These are phyloP conservation scores for Aegilops longissima DNA, from an alignment of 176 grass and related monocot species.

Conservation along the genomic window DNA sequence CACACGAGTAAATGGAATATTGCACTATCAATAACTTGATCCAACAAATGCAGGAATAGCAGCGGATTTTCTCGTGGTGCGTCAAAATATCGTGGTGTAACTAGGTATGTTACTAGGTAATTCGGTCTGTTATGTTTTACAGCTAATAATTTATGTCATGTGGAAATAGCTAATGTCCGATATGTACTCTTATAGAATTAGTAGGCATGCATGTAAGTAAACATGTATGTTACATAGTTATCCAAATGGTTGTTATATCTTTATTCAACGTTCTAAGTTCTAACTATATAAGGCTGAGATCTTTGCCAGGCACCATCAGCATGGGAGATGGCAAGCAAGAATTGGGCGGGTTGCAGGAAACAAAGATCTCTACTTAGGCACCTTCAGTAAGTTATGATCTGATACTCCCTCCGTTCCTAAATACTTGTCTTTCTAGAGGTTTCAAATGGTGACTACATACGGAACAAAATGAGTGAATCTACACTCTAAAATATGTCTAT, in stretches of 20 bases:
- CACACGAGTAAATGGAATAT: neutral
- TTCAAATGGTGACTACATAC: too few species aligned
- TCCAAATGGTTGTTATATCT: neutral
- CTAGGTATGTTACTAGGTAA: conserved; percentile 80
- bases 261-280: neutral
- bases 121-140: neutral
- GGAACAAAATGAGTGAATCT: too few species aligned
- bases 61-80: conserved; percentile 76
- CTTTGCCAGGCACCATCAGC: conserved; percentile 63
- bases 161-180: neutral
- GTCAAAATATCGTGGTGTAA: conserved; percentile 68
- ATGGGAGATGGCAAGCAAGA: conserved; percentile 81
- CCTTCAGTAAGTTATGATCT: conserved; percentile 58
- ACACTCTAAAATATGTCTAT: too few species aligned
- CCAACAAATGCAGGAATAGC: conserved; percentile 48
- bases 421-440: too few species aligned
- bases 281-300: conserved; percentile 7
- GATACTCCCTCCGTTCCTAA: neutral
- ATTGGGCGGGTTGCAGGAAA: conserved; percentile 78
- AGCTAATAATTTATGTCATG: neutral
- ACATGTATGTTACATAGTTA: neutral
- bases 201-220: neutral
- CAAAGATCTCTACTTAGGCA: conserved; percentile 74
- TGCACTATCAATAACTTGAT: neutral
- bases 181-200: neutral